phyloP scores from a whole-genome alignment of 1,284 basidiomycete species.

The Ustilago xerochloae region DNA sequence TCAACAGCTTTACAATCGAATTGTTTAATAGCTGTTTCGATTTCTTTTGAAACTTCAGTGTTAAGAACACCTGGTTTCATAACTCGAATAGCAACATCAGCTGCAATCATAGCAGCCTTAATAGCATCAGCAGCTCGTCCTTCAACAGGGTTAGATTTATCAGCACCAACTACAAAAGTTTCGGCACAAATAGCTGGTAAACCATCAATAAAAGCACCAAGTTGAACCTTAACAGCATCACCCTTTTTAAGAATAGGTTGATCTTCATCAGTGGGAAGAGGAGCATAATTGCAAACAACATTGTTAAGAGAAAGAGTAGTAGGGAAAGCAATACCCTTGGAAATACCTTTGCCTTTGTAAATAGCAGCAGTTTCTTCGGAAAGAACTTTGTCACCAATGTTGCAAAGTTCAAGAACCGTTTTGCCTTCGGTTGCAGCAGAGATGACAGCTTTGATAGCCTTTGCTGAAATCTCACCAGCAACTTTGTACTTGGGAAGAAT shows the following conservation, averaged over 20 bases:
- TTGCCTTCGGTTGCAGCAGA: conserved; percentile 75
- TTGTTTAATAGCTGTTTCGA: conserved; percentile 75
- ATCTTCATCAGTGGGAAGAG: conserved; percentile 74
- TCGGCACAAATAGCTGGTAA: conserved; percentile 89
- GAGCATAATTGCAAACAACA: conserved; percentile 73
- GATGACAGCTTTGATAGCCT: conserved; percentile 79
- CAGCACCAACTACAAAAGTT: conserved; percentile 74
- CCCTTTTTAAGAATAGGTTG: conserved; percentile 77
- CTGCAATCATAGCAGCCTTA: conserved; percentile 91
- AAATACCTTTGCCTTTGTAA: conserved; percentile 82
- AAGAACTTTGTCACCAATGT: conserved; percentile 90
- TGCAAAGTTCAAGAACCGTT: conserved; percentile 88
- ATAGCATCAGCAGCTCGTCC: conserved; percentile 89
- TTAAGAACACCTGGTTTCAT: conserved; percentile 82
- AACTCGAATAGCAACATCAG: conserved; percentile 78
- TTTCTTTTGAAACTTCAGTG: conserved; percentile 90
- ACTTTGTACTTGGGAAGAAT: conserved; percentile 73
- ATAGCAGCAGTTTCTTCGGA: conserved; percentile 85
- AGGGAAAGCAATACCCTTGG: conserved; percentile 91
- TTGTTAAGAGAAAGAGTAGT: conserved; percentile 91
- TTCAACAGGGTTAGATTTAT: conserved; percentile 81
- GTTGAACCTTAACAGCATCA: conserved; percentile 94
- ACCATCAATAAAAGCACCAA: conserved; percentile 95
- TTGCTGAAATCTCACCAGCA: conserved; percentile 88
- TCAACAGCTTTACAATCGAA: conserved; percentile 66